A percentile compares a stretch with the other conserved stretches of the same genome.
Conservation (phyloP, 225 moss, liverwort and hornwort species). For the Climacium dendroides region DNA sequence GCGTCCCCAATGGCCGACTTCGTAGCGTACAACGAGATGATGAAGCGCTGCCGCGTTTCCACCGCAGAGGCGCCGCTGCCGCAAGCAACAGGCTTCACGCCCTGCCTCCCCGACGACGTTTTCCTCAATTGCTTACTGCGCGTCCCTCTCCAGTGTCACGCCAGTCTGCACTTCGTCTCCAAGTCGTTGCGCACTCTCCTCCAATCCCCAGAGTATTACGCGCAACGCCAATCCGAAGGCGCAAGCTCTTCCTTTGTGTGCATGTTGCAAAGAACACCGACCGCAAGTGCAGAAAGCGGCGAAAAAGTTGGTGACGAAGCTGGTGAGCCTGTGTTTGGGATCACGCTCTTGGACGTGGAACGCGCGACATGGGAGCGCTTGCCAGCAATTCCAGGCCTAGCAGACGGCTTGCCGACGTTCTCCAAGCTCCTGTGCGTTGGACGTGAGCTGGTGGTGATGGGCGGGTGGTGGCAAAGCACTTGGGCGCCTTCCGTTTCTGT, state of each 20-base stretch:
- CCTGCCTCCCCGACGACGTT: background rate
- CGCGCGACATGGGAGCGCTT: constrained; percentile 47
- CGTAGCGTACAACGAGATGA: constrained; percentile 1
- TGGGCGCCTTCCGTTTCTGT: constrained; percentile 52
- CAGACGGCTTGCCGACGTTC: constrained; percentile 47
- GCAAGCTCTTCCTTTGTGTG: constrained; percentile 44
- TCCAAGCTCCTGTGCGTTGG: constrained; percentile 34
- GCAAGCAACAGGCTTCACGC: background rate
- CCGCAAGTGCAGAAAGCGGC: background rate
- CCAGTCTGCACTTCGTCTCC: background rate
- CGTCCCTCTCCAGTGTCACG: background rate
- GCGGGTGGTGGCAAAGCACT: constrained; percentile 58
- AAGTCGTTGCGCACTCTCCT: background rate
- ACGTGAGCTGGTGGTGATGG: constrained; percentile 47
- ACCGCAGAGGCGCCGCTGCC: background rate
- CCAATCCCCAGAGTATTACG: background rate
- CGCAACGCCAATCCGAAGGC: constrained; percentile 8
- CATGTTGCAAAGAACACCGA: constrained; percentile 36
- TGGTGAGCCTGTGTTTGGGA: constrained; percentile 17
- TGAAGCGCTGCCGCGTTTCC: background rate
- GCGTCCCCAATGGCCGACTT: background rate
- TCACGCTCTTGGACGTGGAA: constrained; percentile 41
- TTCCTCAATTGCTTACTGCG: background rate
- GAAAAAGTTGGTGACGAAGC: background rate
- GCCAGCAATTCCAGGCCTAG: constrained; percentile 41